phyloP scores from a whole-genome alignment of 2,329 filamentous ascomycete genomes.

The Aspergillus thermomutatus region DNA sequence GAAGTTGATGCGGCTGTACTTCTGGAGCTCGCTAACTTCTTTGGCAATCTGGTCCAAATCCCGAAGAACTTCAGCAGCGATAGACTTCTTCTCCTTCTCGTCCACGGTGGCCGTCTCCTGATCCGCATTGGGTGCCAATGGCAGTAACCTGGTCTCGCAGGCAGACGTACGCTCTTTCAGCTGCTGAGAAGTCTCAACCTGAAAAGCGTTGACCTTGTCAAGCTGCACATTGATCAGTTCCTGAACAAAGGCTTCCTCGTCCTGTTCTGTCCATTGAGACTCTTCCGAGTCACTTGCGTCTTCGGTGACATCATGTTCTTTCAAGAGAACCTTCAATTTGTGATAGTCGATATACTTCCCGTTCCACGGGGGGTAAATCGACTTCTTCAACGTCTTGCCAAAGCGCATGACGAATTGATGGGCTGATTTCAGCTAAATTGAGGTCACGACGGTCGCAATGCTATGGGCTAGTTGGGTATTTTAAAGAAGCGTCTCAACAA shows the following conservation, averaged over 20 bases:
- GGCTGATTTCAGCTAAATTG: background rate
- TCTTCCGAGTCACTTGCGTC: constrained; percentile 52
- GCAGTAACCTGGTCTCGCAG: constrained; percentile 63
- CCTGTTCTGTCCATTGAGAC: constrained; percentile 80
- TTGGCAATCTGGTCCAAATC: constrained; percentile 86
- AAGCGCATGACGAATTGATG: constrained; percentile 70
- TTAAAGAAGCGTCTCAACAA: background rate
- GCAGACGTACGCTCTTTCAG: constrained; percentile 76
- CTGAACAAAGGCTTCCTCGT: constrained; percentile 90
- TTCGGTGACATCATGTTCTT: constrained; percentile 63
- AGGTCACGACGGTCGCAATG: background rate
- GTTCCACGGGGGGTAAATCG: constrained; percentile 83
- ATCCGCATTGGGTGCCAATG: constrained; percentile 44
- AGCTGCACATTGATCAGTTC: constrained; percentile 92
- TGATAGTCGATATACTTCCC: constrained; percentile 93
- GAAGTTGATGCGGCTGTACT: constrained; percentile 94
- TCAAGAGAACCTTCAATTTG: constrained; percentile 85
- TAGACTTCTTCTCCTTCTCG: constrained; percentile 46
- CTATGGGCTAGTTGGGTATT: background rate
- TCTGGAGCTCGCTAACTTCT: constrained; percentile 89
- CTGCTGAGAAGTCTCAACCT: constrained; percentile 74
- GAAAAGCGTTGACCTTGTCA: constrained; percentile 90
- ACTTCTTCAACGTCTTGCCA: constrained; percentile 78
- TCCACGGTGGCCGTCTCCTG: constrained; percentile 31
- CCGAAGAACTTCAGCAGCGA: constrained; percentile 66